Evolutionary conservation across 2,329 filamentous ascomycete species (phyloP).

Genomic region (Bipolaris sorokiniana): DNA sequence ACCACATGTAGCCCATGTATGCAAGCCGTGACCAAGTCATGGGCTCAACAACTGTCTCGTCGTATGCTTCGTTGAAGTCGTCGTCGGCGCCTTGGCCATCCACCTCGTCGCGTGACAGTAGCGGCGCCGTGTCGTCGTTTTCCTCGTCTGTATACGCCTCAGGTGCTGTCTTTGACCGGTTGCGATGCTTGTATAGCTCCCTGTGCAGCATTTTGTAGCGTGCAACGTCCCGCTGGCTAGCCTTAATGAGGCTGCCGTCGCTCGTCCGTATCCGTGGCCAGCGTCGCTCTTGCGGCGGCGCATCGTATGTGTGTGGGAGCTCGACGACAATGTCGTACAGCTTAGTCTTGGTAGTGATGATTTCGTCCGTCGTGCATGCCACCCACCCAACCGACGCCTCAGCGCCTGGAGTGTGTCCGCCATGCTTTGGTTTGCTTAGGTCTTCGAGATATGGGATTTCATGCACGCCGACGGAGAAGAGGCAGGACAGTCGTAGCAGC

Average conservation of each 20-base stretch:
- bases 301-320: conserved; percentile 69
- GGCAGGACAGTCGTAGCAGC: conserved; percentile 71
- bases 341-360: conserved; percentile 82
- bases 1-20: conserved; percentile 87
- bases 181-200: conserved; percentile 44
- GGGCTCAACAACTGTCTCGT: conserved; percentile 59
- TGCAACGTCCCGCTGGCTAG: conserved; percentile 87
- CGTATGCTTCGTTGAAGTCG: conserved; percentile 45
- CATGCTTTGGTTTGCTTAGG: conserved; percentile 53
- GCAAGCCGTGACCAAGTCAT: conserved; percentile 73
- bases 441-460: conserved; percentile 81
- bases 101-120: conserved; percentile 33
- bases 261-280: conserved; percentile 78
- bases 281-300: conserved; percentile 59
- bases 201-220: conserved; percentile 61
- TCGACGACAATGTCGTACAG: conserved; percentile 91
- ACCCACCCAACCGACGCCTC: conserved; percentile 72
- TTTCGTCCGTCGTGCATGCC: conserved; percentile 93
- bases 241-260: conserved; percentile 71
- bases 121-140: conserved; percentile 30
- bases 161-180: conserved; percentile 29
- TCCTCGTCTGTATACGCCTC: conserved; percentile 31
- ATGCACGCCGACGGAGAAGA: conserved; percentile 94
- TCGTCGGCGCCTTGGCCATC: conserved; percentile 39
- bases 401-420: conserved; percentile 52